These are phyloP conservation scores for Neurospora sp. DNA, from an alignment of 495 filamentous ascomycete genomes.

Conservation along the genomic window DNA sequence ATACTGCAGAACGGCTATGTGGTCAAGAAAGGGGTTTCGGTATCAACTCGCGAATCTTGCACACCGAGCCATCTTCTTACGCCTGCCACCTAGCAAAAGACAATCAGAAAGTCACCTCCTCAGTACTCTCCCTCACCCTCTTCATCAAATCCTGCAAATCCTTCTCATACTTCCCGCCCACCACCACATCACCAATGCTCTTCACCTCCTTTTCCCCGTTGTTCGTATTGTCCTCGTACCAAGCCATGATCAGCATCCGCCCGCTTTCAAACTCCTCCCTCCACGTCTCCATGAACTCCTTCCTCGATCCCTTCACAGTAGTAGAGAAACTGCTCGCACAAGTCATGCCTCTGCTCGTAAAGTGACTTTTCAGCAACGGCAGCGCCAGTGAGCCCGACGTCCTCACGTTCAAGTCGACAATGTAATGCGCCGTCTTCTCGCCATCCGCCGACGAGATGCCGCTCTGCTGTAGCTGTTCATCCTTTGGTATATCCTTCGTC, in stretches of 20 bases:
- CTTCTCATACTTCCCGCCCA: conserved; percentile 15
- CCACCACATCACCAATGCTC: conserved; percentile 19
- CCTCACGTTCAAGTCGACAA: conserved; percentile 27
- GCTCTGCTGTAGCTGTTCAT: neutral
- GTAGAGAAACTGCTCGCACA: conserved; percentile 19
- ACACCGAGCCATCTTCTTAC: neutral
- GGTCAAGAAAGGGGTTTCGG: too few relatives aligned
- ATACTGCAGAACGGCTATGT: neutral
- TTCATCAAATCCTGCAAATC: conserved; percentile 10
- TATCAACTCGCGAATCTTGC: neutral
- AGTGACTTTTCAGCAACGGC: conserved; percentile 17
- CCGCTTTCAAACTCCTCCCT: conserved; percentile 10
- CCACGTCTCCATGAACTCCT: conserved; percentile 15
- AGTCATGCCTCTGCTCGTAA: conserved; percentile 7
- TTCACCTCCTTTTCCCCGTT: neutral
- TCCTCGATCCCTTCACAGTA: conserved; percentile 1
- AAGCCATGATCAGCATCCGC: conserved; percentile 16
- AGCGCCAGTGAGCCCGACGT: conserved; percentile 21
- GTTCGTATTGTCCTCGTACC: conserved; percentile 17
- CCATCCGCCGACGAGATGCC: neutral
- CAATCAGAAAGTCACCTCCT: conserved; percentile 16
- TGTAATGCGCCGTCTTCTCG: conserved; percentile 15
- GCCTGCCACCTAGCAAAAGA: neutral
- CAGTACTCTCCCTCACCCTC: conserved; percentile 9
- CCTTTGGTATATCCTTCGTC: neutral